Conservation (phyloP, 2,329 filamentous ascomycete genomes). For the Dactylellina drechsleri region DNA sequence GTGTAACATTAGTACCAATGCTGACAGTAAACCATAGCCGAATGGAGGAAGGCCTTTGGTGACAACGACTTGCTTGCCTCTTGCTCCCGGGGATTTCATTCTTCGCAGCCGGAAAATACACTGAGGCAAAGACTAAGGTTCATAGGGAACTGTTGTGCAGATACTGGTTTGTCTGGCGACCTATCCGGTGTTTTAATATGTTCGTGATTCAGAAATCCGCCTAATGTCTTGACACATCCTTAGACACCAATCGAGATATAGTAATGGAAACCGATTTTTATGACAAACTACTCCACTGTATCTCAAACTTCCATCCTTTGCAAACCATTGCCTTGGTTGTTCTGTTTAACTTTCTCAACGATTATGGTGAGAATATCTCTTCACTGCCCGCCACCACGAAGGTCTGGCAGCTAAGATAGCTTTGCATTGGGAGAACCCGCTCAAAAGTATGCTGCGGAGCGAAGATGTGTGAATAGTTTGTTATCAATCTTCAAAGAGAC, state of each 20-base stretch:
- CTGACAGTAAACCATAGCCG: constrained; percentile 34
- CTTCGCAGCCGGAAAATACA: constrained; percentile 27
- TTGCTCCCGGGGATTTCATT: constrained; percentile 20
- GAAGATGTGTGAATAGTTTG: constrained; percentile 13
- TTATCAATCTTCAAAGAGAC: neutral
- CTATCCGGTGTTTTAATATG: neutral
- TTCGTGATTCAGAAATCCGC: neutral
- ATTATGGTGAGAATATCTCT: constrained; percentile 27
- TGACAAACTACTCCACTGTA: neutral
- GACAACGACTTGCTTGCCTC: constrained; percentile 56
- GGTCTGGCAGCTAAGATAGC: neutral
- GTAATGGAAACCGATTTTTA: constrained; percentile 32
- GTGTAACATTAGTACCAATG: neutral
- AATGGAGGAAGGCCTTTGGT: constrained; percentile 56
- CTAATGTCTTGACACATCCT: neutral
- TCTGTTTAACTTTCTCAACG: constrained; percentile 49
- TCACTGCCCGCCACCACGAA: neutral
- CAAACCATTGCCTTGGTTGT: constrained; percentile 23
- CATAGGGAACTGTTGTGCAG: constrained; percentile 58
- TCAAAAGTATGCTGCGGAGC: constrained; percentile 26
- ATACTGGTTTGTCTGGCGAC: constrained; percentile 54
- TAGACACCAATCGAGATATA: constrained; percentile 39
- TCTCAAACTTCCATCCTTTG: neutral
- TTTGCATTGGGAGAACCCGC: constrained; percentile 25
- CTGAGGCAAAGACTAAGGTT: constrained; percentile 55